Percentiles rank a stretch among this genome's conserved stretches.
phyloP scores from a whole-genome alignment of 805 yeast species.

The Barnettozyma pratensis region DNA sequence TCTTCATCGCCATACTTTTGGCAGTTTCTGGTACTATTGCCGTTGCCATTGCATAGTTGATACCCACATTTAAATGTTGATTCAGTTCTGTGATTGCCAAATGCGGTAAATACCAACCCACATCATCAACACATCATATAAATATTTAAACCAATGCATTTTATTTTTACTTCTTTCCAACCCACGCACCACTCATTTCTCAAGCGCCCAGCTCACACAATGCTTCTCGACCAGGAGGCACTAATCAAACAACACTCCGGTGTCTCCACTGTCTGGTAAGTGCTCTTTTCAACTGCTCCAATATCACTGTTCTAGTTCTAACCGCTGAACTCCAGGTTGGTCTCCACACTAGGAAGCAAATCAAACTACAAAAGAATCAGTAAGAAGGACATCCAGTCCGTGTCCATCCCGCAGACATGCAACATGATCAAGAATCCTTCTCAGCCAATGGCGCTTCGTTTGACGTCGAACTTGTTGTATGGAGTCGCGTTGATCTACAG shows the following conservation, averaged over 20 bases:
- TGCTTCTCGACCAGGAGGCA: slow-evolving; percentile 19
- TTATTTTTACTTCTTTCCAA: not conserved
- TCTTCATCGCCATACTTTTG: slow-evolving; percentile 5
- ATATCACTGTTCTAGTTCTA: not conserved
- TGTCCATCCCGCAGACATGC: slow-evolving; percentile 42
- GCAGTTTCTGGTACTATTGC: slow-evolving; percentile 24
- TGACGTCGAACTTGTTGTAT: slow-evolving; percentile 37
- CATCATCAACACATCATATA: not conserved
- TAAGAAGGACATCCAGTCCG: slow-evolving; percentile 29
- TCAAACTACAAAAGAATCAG: slow-evolving; percentile 25
- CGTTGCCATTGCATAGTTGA: slow-evolving; percentile 15
- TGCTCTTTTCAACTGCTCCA: not conserved
- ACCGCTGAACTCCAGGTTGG: slow-evolving; percentile 17
- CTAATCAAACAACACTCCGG: slow-evolving; percentile 21
- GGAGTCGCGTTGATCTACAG: slow-evolving; percentile 44
- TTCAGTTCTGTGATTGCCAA: not conserved
- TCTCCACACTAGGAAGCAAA: slow-evolving; percentile 39
- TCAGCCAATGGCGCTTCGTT: slow-evolving; percentile 23
- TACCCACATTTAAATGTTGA: too few species aligned
- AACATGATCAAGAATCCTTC: slow-evolving; percentile 22
- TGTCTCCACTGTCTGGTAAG: slow-evolving; percentile 28
- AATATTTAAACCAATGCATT: not conserved
- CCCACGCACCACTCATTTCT: not conserved
- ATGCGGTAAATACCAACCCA: slow-evolving; percentile 1
- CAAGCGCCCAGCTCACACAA: not conserved